Percentiles rank a stretch among this genome's conserved stretches.
Conservation (phyloP, 768 basidiomycete genomes). For the Hysterangium stoloniferum region DNA sequence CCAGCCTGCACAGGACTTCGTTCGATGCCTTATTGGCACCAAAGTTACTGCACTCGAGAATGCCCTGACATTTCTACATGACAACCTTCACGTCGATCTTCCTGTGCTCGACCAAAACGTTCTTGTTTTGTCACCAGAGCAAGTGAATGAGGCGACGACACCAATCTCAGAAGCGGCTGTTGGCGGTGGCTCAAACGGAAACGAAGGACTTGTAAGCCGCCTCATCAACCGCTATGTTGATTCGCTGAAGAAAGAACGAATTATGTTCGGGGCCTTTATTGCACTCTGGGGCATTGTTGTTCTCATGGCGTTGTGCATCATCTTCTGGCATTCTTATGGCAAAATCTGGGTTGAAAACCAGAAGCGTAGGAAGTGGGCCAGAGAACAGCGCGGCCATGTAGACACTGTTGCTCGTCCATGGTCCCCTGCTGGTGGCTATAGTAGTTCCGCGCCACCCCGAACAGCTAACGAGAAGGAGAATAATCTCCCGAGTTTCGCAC, state of each 20-base stretch:
- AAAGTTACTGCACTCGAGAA: slow-evolving; percentile 84
- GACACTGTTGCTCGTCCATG: slow-evolving; percentile 29
- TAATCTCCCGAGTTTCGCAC: slow-evolving; percentile 41
- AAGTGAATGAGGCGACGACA: slow-evolving; percentile 64
- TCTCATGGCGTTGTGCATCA: slow-evolving; percentile 62
- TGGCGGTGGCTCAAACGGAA: slow-evolving; percentile 42
- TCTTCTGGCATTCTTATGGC: slow-evolving; percentile 68
- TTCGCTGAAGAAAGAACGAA: slow-evolving; percentile 68
- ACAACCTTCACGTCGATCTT: slow-evolving; percentile 76
- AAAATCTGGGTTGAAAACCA: slow-evolving; percentile 38
- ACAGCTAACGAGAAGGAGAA: slow-evolving; percentile 17
- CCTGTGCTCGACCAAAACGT: slow-evolving; percentile 68
- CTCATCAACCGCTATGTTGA: slow-evolving; percentile 67
- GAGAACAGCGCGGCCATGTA: slow-evolving; percentile 42
- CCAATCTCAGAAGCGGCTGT: slow-evolving; percentile 78
- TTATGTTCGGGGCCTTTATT: slow-evolving; percentile 80
- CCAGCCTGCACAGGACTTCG: slow-evolving; percentile 74
- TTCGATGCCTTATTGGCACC: slow-evolving; percentile 83
- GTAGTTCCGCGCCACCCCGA: slow-evolving; percentile 15
- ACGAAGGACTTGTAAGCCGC: slow-evolving; percentile 59
- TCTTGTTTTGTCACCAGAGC: slow-evolving; percentile 65
- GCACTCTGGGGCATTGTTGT: slow-evolving; percentile 79
- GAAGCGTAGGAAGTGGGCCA: slow-evolving; percentile 41
- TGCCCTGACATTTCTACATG: slow-evolving; percentile 84
- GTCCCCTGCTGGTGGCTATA: slow-evolving; percentile 18